Conservation (phyloP, 2,329 filamentous ascomycete species). For the Beauveria brongniartii region DNA sequence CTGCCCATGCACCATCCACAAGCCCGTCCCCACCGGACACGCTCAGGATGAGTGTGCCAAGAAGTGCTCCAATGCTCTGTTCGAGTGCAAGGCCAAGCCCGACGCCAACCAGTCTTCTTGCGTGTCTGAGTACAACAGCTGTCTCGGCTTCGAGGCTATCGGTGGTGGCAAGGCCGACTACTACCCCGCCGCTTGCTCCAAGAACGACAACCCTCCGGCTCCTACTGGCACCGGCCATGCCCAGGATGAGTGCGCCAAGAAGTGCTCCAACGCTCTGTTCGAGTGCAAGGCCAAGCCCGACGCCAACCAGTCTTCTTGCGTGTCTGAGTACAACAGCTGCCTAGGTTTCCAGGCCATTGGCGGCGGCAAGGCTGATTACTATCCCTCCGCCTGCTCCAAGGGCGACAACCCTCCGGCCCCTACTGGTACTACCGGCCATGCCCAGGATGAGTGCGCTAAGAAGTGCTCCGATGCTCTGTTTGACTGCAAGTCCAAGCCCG, state of each 20-base stretch:
- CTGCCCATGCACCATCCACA: background rate
- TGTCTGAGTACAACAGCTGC: background rate
- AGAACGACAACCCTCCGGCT: background rate
- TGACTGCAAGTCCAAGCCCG: background rate
- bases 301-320: background rate
- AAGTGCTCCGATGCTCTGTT: background rate
- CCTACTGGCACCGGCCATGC: background rate
- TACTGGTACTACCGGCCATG: background rate
- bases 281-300: background rate
- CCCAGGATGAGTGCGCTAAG: background rate
- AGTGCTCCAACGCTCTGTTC: background rate
- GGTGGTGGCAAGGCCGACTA: background rate
- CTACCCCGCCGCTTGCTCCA: background rate
- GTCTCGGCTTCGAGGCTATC: background rate
- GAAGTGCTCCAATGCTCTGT: background rate
- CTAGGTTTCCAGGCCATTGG: background rate
- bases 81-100: background rate
- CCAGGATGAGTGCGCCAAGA: background rate
- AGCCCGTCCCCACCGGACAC: background rate
- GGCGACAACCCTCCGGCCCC: background rate
- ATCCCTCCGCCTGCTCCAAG: background rate
- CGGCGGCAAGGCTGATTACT: background rate
- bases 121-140: background rate
- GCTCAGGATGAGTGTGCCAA: background rate
- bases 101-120: background rate